Base-by-base conservation (phyloP, 176 grass and related monocot species). In the Thinopyrum elongatum region DNA sequence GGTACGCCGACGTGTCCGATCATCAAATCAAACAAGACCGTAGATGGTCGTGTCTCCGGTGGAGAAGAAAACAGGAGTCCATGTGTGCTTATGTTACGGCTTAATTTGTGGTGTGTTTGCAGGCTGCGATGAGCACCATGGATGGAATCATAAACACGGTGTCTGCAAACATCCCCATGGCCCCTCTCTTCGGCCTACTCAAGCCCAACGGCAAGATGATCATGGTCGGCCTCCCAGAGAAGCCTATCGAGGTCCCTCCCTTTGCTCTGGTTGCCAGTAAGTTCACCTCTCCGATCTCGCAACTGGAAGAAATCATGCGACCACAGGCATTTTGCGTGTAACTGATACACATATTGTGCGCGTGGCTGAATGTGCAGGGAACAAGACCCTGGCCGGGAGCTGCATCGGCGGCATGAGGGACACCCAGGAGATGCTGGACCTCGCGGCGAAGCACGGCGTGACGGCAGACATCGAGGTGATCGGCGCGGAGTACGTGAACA, bases 361-460 rank as follows among this genome's bases (percentile, higher is more conserved):
- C n/a, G 38, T 47, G 49, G 49, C 55, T 58, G 55, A 58, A 58
- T 17, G 10, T 23, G 14, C 78, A 94, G 90, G n/a, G 21, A 86
- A 55, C 76, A 92, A 84, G 86, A 88, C 12, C 12, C 46, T 95
- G 6, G 66, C 90, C 0, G 90, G 93, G 72, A 95, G 90, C 22
- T 79, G 25, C 65, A 92, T 89, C 60, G 93, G 93, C 47, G 93
- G 90, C 27, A 85, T 89, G 42, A 78, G 26, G 64, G 90, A 95
- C 70, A 95, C 90, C 27, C 88, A 95, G 85, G 93, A 90, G 36
- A 95, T 90, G 93, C 34, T 92, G 0, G 88, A 95, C 82, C 46
- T 95, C 27, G 90, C 89, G 39, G 88, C 75, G 5, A 41, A 79
- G 85, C 82, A 95, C 67, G 89, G 87, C 27, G 44, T 95, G 23